Evolutionary conservation across 179 eudicot species (phyloP).

Genomic region (Sideroxylon spinosum): DNA sequence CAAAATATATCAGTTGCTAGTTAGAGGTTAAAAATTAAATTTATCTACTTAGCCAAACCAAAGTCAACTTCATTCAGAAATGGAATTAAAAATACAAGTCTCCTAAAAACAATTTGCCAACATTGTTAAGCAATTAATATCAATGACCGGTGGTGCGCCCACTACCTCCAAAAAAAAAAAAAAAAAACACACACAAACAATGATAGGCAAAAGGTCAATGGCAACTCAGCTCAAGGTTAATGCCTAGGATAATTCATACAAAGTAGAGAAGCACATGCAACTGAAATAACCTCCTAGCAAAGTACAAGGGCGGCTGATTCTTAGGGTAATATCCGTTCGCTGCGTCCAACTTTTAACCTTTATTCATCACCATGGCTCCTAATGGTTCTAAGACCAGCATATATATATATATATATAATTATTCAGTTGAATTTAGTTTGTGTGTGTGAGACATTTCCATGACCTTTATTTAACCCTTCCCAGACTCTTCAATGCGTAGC

Average conservation of each 20-base stretch:
- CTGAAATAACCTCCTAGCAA: background rate
- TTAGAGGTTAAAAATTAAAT: background rate
- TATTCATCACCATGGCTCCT: background rate
- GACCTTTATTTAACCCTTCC: too few relatives aligned
- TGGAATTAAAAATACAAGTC: background rate
- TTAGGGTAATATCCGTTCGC: background rate
- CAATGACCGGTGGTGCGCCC: background rate
- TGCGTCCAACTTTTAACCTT: background rate
- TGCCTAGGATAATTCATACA: background rate
- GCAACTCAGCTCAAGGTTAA: background rate
- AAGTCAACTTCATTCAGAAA: background rate
- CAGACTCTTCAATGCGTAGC: too few relatives aligned
- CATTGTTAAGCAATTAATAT: background rate
- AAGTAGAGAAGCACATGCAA: constrained; percentile 3
- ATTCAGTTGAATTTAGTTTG: background rate
- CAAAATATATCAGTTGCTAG: background rate
- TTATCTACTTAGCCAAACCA: background rate
- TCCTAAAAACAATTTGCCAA: background rate
- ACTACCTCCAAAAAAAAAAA: background rate
- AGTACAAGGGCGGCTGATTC: background rate
- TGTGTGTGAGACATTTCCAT: too few relatives aligned
- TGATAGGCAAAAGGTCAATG: background rate
- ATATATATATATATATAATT: background rate
- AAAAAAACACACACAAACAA: too few relatives aligned
- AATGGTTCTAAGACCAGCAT: background rate